Base-by-base conservation (phyloP, 2,329 filamentous ascomycete genomes). In the Cryphonectria naterciae region DNA sequence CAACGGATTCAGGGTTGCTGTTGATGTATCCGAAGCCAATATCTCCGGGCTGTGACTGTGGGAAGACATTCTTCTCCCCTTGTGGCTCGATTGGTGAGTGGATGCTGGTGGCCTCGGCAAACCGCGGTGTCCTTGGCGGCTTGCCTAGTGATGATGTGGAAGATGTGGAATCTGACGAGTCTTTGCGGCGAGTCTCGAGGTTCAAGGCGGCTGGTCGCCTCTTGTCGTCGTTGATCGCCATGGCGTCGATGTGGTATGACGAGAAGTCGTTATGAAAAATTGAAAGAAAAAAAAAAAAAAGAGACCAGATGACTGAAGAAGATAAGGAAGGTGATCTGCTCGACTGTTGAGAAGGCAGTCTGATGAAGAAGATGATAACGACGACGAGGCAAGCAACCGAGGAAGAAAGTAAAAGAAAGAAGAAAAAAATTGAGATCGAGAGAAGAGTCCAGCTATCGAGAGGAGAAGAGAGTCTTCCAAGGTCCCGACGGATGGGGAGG, bases 21-120 rank as follows among this genome's bases (percentile, higher is more conserved):
- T 89, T 86, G 78, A 98, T 92, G 83, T 97, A 98, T 80, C 95
- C 94, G 81, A 98, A 98, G 75, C 95, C 95, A 74, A 97, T 89
- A 83, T 97, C 94, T 71, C 91, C 93, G 43, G 95, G 92, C 79
- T 94, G 91, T 68, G 90, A 84, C 79, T 92, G 88, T 68, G 87
- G 84, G 75, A 85, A 82, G 79, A 88, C 84, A 60, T 86, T 85
- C 74, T 83, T 84, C 58, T 88, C 86, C 49, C 64, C 70, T 43
- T 80, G 80, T 65, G 83, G 83, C 73, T 94, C 91, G 77, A 94
- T 84, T 58, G 93, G 93, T 63, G 93, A 95, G 83, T 94, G 85
- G 67, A 95, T 90, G 39, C 92, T 88, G 41, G 93, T 95, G 61
- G 92, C 92, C 84, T 95, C 93, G 69, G 91, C 92, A 78, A 95